These are phyloP conservation scores for Botrytis sinoallii DNA, from an alignment of 2,329 filamentous ascomycete genomes.

Conservation along the genomic window DNA sequence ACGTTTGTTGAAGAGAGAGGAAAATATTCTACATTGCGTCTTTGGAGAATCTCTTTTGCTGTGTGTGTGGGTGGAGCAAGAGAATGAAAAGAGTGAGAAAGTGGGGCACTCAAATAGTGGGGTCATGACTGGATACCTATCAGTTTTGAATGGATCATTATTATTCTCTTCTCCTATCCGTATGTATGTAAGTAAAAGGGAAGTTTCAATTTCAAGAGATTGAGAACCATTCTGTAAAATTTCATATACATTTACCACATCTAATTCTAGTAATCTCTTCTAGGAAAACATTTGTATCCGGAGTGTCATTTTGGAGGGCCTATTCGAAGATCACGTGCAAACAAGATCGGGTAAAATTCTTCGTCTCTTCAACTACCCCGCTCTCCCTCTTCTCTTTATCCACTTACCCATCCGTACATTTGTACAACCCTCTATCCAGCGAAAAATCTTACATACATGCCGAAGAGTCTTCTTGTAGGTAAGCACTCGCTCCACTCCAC, in stretches of 20 bases:
- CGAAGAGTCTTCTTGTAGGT: neutral
- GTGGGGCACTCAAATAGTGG: neutral
- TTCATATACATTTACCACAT: neutral
- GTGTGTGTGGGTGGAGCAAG: no score
- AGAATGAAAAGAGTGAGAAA: neutral
- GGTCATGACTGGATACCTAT: neutral
- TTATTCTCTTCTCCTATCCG: neutral
- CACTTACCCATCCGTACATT: neutral
- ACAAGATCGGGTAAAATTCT: neutral
- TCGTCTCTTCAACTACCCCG: neutral
- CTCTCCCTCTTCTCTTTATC: neutral
- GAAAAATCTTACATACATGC: neutral
- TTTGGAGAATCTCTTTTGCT: neutral
- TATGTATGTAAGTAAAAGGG: neutral
- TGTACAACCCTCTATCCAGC: neutral
- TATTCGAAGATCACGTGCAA: neutral
- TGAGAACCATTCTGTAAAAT: neutral
- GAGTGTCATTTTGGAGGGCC: neutral
- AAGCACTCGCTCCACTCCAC: neutral
- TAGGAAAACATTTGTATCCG: neutral
- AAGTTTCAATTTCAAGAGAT: neutral
- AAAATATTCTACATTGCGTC: neutral
- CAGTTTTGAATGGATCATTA: neutral
- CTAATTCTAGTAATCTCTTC: neutral
- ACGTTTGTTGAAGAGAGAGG: fast-evolving